These are phyloP conservation scores for Flammula alnicola DNA, from an alignment of 1,284 basidiomycete genomes.

Conservation along the genomic window DNA sequence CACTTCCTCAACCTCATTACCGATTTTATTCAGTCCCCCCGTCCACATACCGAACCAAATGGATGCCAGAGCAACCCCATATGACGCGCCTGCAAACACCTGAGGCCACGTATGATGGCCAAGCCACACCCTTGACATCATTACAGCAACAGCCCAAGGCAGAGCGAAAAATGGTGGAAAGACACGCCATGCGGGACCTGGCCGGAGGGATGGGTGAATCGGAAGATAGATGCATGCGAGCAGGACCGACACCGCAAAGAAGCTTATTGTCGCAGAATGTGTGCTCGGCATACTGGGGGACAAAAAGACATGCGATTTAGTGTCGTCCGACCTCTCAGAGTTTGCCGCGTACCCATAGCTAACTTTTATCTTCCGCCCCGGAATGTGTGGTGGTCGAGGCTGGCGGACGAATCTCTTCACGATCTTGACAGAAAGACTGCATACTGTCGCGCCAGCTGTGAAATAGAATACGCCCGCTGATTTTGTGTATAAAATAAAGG, in stretches of 20 bases:
- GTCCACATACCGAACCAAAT: slow-evolving; percentile 71
- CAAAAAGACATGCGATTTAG: not conserved
- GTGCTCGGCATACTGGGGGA: slow-evolving; percentile 76
- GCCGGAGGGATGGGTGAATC: slow-evolving; percentile 47
- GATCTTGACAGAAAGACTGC: slow-evolving; percentile 68
- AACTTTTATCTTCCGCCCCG: slow-evolving; percentile 46
- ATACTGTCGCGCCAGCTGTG: slow-evolving; percentile 63
- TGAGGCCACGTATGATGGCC: slow-evolving; percentile 84
- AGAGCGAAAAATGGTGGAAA: slow-evolving; percentile 51
- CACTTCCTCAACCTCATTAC: slow-evolving; percentile 30
- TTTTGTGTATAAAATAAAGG: slow-evolving; percentile 65
- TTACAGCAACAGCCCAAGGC: slow-evolving; percentile 60
- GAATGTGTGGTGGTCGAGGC: slow-evolving; percentile 59
- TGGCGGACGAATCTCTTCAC: slow-evolving; percentile 73
- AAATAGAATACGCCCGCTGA: slow-evolving; percentile 76
- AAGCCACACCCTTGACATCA: slow-evolving; percentile 76
- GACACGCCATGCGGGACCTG: slow-evolving; percentile 37
- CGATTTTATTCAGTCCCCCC: slow-evolving; percentile 38
- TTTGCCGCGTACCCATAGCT: slow-evolving; percentile 59
- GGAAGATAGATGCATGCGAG: slow-evolving; percentile 63
- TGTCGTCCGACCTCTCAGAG: not conserved
- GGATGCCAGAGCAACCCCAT: slow-evolving; percentile 60
- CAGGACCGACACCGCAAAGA: slow-evolving; percentile 69
- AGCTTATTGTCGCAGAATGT: slow-evolving; percentile 79
- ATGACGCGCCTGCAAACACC: slow-evolving; percentile 66